phyloP scores from a whole-genome alignment of 2,329 filamentous ascomycete species.

The Elsinoe perseae region DNA sequence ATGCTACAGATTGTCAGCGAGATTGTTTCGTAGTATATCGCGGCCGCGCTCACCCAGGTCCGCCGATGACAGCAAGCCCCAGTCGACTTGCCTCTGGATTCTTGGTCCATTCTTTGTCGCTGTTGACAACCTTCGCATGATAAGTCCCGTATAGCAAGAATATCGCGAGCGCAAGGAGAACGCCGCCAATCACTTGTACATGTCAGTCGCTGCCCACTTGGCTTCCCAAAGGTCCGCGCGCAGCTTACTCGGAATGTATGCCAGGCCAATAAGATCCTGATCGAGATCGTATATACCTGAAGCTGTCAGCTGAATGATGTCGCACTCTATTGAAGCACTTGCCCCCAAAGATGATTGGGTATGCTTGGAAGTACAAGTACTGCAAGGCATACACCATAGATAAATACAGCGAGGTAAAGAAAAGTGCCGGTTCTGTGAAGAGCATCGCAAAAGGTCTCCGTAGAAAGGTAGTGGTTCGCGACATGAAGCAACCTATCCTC shows the following conservation, averaged over 20 bases:
- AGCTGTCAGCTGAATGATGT: not conserved
- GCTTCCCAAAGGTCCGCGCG: too few species aligned
- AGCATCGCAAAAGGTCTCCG: constrained; percentile 24
- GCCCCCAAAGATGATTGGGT: constrained; percentile 37
- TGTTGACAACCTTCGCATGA: not conserved
- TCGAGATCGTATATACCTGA: not conserved
- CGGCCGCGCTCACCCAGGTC: not conserved
- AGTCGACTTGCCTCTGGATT: not conserved
- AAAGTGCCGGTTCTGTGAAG: constrained; percentile 24
- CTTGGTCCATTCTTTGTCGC: not conserved
- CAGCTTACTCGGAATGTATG: not conserved
- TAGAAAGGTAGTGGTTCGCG: not conserved
- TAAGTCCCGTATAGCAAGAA: not conserved
- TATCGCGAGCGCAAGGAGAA: not conserved
- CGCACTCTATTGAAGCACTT: not conserved
- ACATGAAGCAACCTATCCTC: not conserved
- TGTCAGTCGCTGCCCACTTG: not conserved
- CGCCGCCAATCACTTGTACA: not conserved
- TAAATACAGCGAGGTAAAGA: constrained; percentile 27
- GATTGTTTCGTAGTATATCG: not conserved
- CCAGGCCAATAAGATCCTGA: not conserved
- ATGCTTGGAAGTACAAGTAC: constrained; percentile 39
- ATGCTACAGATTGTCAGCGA: not conserved
- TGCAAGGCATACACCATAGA: constrained; percentile 27
- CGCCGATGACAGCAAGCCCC: not conserved